These are phyloP conservation scores for Cryptococcus sp. DNA, from an alignment of 1,284 basidiomycete genomes.

Conservation along the genomic window DNA sequence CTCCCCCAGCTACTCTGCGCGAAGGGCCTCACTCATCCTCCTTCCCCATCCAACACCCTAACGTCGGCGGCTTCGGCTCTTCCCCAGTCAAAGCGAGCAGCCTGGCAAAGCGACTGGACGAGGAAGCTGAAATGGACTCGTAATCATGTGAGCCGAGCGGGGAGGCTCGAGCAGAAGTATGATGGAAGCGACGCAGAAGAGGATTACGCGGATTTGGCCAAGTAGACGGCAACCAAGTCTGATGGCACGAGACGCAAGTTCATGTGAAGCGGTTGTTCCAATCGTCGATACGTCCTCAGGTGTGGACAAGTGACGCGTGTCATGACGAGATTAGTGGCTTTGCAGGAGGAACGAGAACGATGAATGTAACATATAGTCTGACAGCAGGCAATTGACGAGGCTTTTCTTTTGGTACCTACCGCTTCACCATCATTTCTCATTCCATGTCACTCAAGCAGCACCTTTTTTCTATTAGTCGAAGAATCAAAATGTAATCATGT, in stretches of 20 bases:
- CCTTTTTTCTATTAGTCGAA: too few relatives aligned
- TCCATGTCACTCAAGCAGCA: too few relatives aligned
- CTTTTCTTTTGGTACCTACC: too few relatives aligned
- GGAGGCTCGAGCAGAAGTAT: not conserved
- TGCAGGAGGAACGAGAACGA: too few relatives aligned
- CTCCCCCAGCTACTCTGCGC: constrained; percentile 42
- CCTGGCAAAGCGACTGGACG: constrained; percentile 44
- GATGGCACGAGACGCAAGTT: not conserved
- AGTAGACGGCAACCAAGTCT: not conserved
- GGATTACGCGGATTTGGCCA: not conserved
- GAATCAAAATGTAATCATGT: too few relatives aligned
- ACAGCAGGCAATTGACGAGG: too few relatives aligned
- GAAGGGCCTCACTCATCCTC: constrained; percentile 37
- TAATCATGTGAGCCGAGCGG: not conserved
- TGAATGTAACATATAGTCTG: too few relatives aligned
- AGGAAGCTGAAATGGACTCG: constrained; percentile 33
- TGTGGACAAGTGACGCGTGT: too few relatives aligned
- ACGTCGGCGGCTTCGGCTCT: constrained; percentile 34
- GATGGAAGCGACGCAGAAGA: not conserved
- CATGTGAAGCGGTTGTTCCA: too few relatives aligned
- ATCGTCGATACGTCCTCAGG: too few relatives aligned
- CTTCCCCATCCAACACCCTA: constrained; percentile 45
- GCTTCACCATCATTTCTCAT: too few relatives aligned
- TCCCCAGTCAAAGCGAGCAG: constrained; percentile 50
- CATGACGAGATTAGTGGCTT: too few relatives aligned